Evolutionary conservation across 306 rosid genomes (phyloP).

Genomic region (Potentilla sterilis): DNA sequence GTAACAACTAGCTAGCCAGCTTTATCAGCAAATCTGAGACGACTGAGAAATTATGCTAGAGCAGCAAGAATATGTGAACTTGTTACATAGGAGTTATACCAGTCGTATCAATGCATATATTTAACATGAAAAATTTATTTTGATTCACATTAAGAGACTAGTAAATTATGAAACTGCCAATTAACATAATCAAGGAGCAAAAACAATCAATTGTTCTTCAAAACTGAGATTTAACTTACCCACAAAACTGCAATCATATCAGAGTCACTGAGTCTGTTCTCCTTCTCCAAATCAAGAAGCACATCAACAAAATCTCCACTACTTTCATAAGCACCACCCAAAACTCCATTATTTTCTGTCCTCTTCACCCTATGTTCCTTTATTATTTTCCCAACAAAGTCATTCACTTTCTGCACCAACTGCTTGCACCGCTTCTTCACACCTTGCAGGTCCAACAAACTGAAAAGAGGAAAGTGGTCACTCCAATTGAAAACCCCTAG

Average conservation of each 20-base stretch:
- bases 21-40: background rate
- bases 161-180: background rate
- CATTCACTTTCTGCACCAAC: conserved; percentile 51
- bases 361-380: conserved; percentile 50
- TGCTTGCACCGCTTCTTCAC: conserved; percentile 61
- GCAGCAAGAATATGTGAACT: background rate
- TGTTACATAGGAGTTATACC: background rate
- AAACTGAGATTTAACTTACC: conserved; percentile 37
- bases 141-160: background rate
- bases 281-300: conserved; percentile 65
- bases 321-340: background rate
- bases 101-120: background rate
- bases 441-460: conserved; percentile 66
- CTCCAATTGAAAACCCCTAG: conserved; percentile 75
- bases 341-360: background rate
- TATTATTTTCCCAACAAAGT: conserved; percentile 58
- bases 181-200: background rate
- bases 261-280: conserved; percentile 49
- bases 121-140: background rate
- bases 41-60: background rate
- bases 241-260: conserved; percentile 86
- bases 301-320: conserved; percentile 70
- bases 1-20: background rate
- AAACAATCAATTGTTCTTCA: background rate
- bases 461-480: conserved; percentile 66